These are phyloP conservation scores for Acrodontium crateriforme DNA, from an alignment of 2,329 filamentous ascomycete species.

Conservation along the genomic window DNA sequence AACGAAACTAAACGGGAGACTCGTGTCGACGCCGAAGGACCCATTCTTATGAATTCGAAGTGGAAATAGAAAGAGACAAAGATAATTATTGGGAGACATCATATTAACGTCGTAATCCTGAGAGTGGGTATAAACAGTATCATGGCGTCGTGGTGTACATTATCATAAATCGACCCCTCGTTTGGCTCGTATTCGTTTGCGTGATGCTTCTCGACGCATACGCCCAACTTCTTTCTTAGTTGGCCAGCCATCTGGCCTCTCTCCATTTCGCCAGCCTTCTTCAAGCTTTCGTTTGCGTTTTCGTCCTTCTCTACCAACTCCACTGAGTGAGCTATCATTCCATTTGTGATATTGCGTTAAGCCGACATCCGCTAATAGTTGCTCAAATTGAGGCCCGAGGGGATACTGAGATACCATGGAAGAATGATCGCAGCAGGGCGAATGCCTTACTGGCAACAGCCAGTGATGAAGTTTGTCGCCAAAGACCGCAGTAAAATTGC, in stretches of 20 bases:
- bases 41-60: no score
- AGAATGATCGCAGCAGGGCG: constrained; percentile 56
- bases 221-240: constrained; percentile 18
- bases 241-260: constrained; percentile 20
- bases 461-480: constrained; percentile 59
- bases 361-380: constrained; percentile 18
- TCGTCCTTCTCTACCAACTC: constrained; percentile 2
- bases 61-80: no score
- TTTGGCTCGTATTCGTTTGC: no score
- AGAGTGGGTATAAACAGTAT: no score
- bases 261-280: constrained; percentile 21
- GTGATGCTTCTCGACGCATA: constrained; percentile 9
- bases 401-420: constrained; percentile 20
- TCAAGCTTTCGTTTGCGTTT: constrained; percentile 13
- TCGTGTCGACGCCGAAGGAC: no score
- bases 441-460: constrained; percentile 62
- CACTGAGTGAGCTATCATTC: neutral
- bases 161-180: no score
- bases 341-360: constrained; percentile 3
- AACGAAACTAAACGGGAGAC: no score
- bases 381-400: constrained; percentile 22
- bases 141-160: no score
- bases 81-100: no score
- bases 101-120: no score
- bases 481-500: constrained; percentile 71